Evolutionary conservation across 1,139 yeast species (phyloP), one percentile per base, ranked within the genome.

Genomic region (Chernovozyma aurita): DNA sequence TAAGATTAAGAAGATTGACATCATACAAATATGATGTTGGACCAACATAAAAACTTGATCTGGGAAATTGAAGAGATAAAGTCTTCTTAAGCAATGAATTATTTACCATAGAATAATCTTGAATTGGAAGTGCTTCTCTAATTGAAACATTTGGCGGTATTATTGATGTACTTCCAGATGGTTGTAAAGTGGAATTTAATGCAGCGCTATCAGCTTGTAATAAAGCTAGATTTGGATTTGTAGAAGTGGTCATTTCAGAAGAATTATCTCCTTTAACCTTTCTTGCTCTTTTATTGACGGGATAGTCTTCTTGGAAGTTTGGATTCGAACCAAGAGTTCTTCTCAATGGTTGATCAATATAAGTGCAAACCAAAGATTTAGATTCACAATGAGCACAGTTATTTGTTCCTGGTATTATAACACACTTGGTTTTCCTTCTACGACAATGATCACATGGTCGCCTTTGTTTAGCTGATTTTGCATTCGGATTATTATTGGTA

Each of bases 11-110:
- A 16, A 83, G 61, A 31, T 72, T 66, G 11, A 73, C 63, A 54
- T 83, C 92, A 52, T 76, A 82, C 33, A 80, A 65, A 26, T 63
- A 65, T 1, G 88, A 80, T 0, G 88, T 80, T 1, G 88, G 78
- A 0, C 94, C 94, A 21, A 83, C 78, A 49, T 78, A 82, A 51
- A 82, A 83, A 25, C 87, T 79, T 1, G 90, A 82, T 38, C 92
- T 61, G 2, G 94, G 92, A 46, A 77, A 82, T 48, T 81, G 90
- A 30, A 78, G 55, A 11, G 72, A 65, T 11, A 69, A 53, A 1
- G 75, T 70, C 42, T 66, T 69, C 44, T 64, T 66, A 36, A 68
- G 50, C 7, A 67, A 49, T 12, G 73, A 66, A 46, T 74, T 70
- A 48, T 65, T 73, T 62, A 76, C 74, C 28, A 63, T 50, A 1